phyloP scores from a whole-genome alignment of 2,329 filamentous ascomycete species.

The Diaporthe sp. region DNA sequence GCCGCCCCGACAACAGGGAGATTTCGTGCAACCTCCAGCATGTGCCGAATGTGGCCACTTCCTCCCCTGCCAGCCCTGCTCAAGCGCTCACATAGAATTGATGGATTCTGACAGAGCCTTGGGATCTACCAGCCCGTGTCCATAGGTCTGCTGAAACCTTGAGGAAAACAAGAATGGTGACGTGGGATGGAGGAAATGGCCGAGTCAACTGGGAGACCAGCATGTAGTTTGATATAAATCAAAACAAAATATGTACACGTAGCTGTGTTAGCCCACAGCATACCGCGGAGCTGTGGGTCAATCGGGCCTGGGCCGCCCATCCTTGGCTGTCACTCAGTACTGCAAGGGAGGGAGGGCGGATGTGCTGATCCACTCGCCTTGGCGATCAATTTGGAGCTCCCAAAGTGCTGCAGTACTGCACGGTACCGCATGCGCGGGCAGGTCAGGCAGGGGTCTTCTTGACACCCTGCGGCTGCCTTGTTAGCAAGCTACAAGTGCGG shows the following conservation, averaged over 20 bases:
- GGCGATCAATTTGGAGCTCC: slow-evolving; percentile 31
- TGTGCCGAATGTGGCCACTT: neutral
- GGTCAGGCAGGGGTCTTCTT: neutral
- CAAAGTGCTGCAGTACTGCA: neutral
- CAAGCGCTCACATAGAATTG: neutral
- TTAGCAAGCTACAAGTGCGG: slow-evolving; percentile 17
- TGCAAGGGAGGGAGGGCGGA: slow-evolving; percentile 17
- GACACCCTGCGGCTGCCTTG: slow-evolving; percentile 1
- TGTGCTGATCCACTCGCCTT: slow-evolving; percentile 33
- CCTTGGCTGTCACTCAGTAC: slow-evolving; percentile 25
- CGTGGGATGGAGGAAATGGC: neutral
- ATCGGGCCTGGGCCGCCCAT: slow-evolving; percentile 11
- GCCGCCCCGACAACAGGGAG: neutral
- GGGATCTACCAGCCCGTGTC: slow-evolving; percentile 14
- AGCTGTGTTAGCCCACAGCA: slow-evolving; percentile 6
- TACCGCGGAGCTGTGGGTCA: slow-evolving; percentile 7
- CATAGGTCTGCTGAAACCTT: neutral
- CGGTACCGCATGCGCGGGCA: slow-evolving; percentile 26
- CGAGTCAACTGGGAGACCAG: neutral
- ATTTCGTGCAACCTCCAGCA: neutral
- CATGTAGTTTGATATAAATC: slow-evolving; percentile 1
- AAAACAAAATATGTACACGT: slow-evolving; percentile 12
- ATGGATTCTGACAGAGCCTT: neutral
- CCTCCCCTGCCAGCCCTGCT: neutral
- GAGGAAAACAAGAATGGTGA: neutral